Conservation (phyloP, 768 basidiomycete genomes). For the Tricholoma furcatifolium region DNA sequence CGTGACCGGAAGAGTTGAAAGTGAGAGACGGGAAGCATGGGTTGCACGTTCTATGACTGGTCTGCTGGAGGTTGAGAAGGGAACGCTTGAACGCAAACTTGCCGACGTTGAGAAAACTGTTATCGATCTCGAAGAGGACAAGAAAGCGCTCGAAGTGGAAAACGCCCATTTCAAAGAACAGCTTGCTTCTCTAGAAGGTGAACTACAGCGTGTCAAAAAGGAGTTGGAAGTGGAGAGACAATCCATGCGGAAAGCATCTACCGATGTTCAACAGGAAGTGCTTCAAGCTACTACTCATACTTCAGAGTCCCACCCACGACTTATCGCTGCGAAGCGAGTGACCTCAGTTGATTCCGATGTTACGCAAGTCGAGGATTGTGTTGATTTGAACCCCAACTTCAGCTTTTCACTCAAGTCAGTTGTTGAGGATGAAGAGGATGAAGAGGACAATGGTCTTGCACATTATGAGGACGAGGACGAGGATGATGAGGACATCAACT, state of each 20-base stretch:
- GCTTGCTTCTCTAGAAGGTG: slow-evolving; percentile 44
- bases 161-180: slow-evolving; percentile 35
- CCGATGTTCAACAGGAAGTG: slow-evolving; percentile 24
- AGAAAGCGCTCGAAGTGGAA: slow-evolving; percentile 30
- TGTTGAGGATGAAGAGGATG: slow-evolving; percentile 50
- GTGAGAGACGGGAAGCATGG: slow-evolving; percentile 82
- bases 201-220: slow-evolving; percentile 38
- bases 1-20: slow-evolving; percentile 68
- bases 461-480: slow-evolving; percentile 79
- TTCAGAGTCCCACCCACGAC: slow-evolving; percentile 25
- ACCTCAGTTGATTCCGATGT: slow-evolving; percentile 62
- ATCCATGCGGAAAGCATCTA: slow-evolving; percentile 14
- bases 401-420: slow-evolving; percentile 55
- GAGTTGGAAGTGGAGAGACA: slow-evolving; percentile 29
- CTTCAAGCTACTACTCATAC: slow-evolving; percentile 47
- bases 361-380: slow-evolving; percentile 66
- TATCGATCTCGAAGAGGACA: slow-evolving; percentile 27
- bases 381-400: slow-evolving; percentile 39
- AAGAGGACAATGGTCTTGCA: slow-evolving; percentile 56
- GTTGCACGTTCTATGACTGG: slow-evolving; percentile 73
- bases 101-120: slow-evolving; percentile 34
- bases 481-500: slow-evolving; percentile 51
- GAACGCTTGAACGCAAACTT: slow-evolving; percentile 49
- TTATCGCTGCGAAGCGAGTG: slow-evolving; percentile 36
- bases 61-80: slow-evolving; percentile 66